Evolutionary conservation across 2,329 filamentous ascomycete genomes (phyloP), one percentile per base, ranked within the genome.

Genomic region (Biscogniauxia mediterranea): DNA sequence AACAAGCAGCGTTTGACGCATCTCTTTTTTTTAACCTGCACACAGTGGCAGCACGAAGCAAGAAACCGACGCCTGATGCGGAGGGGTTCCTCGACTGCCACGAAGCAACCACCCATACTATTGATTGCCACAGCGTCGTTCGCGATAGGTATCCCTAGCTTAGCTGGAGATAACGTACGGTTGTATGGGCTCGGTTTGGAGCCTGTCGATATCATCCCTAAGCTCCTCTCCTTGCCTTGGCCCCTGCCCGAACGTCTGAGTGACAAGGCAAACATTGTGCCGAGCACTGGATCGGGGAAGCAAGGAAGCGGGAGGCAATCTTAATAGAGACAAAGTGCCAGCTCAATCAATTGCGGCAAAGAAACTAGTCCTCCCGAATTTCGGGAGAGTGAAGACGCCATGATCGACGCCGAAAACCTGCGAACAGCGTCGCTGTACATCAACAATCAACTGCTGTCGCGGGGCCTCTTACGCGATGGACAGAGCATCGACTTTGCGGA

Each of bases 401-500:
- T 74, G 70, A 79, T 82, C 68, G 85, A 87, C 71, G 77, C 79
- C 57, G 84, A 87, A 51, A 89, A 88, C 70, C 78, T 90, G 52
- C 83, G 82, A 62, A 88, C 86, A 69, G 88, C 88, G 15, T 89
- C 88, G 74, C 79, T 86, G 75, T 90, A 90, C 74, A 88, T 90
- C 78, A 90, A 90, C 78, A 90, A 90, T 71, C 86, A 89, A 71
- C 80, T 90, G 52, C 79, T 90, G 13, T 88, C 87, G 4, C 80
- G 88, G 62, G 88, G 88, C 2, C 78, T 90, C 9, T 75, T 90
- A 23, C 82, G 85, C 68, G 86, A 89, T 83, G 87, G 89, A 67
- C 86, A 89, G 69, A 81, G 79, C 51, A 91, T 99, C 76, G 89
- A 97, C 75, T 99, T 99, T 75, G 88, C 90, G 62, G 81, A 86